Percentiles rank a stretch among this genome's conserved stretches.
Evolutionary conservation across 371 early-diverging fungal genomes (phyloP).

Genomic region (Syncephalis plumigaleata): DNA sequence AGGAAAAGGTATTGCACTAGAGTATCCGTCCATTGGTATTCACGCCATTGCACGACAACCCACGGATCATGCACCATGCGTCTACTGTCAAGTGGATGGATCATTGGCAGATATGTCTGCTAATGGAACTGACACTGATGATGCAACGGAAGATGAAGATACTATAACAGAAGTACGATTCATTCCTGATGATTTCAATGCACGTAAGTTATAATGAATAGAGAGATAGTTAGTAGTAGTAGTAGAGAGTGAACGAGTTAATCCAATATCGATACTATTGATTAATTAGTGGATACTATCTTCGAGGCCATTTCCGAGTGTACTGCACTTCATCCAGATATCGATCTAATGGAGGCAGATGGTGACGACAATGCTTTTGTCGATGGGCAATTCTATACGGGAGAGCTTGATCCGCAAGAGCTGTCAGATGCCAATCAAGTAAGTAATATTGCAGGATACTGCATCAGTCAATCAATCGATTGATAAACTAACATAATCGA

Average conservation of each 20-base stretch:
- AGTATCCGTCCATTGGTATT: slow-evolving; percentile 9
- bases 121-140: not conserved
- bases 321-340: slow-evolving; percentile 9
- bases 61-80: slow-evolving; percentile 3
- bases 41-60: slow-evolving; percentile 7
- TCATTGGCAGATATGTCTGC: not conserved
- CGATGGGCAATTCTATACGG: not conserved
- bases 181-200: slow-evolving; percentile 7
- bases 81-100: slow-evolving; percentile 7
- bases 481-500: not conserved
- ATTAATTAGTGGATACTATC: slow-evolving; percentile 7
- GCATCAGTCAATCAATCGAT: not conserved
- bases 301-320: slow-evolving; percentile 10
- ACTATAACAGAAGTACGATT: slow-evolving; percentile 5
- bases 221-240: slow-evolving; percentile 1
- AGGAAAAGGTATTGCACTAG: slow-evolving; percentile 7
- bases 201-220: slow-evolving; percentile 1
- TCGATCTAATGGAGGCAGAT: slow-evolving; percentile 5
- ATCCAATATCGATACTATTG: not conserved
- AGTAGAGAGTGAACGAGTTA: not conserved
- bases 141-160: slow-evolving; percentile 4
- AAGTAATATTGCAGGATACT: not conserved
- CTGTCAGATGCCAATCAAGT: not conserved
- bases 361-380: slow-evolving; percentile 6
- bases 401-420: not conserved